These are phyloP conservation scores for Solanum pennellii DNA, from an alignment of 257 asterid genomes.

Conservation along the genomic window DNA sequence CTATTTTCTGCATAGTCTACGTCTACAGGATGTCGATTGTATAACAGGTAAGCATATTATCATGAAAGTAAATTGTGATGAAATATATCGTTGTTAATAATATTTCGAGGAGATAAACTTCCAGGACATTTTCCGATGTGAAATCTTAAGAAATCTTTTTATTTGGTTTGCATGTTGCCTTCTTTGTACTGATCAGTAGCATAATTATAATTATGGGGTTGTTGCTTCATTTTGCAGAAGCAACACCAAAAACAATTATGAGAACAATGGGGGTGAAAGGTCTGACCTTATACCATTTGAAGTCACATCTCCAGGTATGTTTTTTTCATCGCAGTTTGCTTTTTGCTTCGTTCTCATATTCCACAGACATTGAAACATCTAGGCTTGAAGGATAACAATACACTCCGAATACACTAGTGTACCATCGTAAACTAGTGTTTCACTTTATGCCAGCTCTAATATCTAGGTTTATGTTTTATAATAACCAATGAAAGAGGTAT, in stretches of 20 bases:
- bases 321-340: background rate
- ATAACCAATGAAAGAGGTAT: background rate
- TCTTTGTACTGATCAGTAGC: background rate
- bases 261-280: conserved; percentile 97
- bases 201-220: background rate
- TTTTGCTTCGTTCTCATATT: background rate
- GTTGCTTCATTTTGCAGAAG: conserved; percentile 44
- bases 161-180: background rate
- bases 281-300: conserved; percentile 83
- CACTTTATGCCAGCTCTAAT: background rate
- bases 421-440: background rate
- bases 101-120: background rate
- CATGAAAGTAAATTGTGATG: background rate
- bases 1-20: background rate
- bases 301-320: conserved; percentile 91
- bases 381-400: background rate
- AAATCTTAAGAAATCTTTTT: background rate
- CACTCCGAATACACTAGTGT: background rate
- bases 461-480: background rate
- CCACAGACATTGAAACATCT: background rate
- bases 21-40: background rate
- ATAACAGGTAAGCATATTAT: background rate
- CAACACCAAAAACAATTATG: conserved; percentile 78
- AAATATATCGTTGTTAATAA: background rate
- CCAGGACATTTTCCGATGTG: background rate